phyloP scores from a whole-genome alignment of 768 basidiomycete genomes.

The Leucocoprinus sp. region DNA sequence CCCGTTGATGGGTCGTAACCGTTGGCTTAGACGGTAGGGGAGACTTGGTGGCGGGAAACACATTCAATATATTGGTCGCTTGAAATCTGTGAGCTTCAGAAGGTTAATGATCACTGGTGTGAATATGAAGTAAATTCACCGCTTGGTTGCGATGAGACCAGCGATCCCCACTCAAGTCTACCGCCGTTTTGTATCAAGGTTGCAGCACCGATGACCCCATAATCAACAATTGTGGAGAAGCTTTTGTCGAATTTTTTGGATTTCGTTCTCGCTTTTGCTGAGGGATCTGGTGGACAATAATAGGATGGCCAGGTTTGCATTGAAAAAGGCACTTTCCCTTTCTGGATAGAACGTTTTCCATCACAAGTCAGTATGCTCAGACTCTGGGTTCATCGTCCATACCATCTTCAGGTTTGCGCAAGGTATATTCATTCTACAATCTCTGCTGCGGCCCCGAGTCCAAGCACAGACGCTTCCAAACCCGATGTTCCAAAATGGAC shows the following conservation, averaged over 20 bases:
- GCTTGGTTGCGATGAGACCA: slow-evolving; percentile 19
- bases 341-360: slow-evolving; percentile 6
- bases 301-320: slow-evolving; percentile 71
- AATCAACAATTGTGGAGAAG: slow-evolving; percentile 47
- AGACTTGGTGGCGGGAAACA: slow-evolving; percentile 55
- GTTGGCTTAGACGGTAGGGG: slow-evolving; percentile 21
- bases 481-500: slow-evolving; percentile 56
- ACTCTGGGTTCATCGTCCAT: slow-evolving; percentile 35
- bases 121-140: neutral
- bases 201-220: slow-evolving; percentile 47
- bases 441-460: slow-evolving; percentile 22
- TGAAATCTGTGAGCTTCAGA: slow-evolving; percentile 2
- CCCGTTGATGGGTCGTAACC: slow-evolving; percentile 35
- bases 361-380: slow-evolving; percentile 36
- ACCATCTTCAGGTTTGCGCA: slow-evolving; percentile 19
- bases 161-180: slow-evolving; percentile 44
- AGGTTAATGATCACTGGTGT: neutral
- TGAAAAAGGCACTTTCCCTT: slow-evolving; percentile 15
- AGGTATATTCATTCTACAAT: slow-evolving; percentile 40
- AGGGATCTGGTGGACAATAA: slow-evolving; percentile 25
- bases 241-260: slow-evolving; percentile 17
- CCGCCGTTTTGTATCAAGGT: slow-evolving; percentile 40
- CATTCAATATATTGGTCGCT: slow-evolving; percentile 21
- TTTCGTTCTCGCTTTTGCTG: slow-evolving; percentile 22
- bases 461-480: slow-evolving; percentile 16